phyloP scores from a whole-genome alignment of 2,329 filamentous ascomycete species.

The Neonectria magnoliae region DNA sequence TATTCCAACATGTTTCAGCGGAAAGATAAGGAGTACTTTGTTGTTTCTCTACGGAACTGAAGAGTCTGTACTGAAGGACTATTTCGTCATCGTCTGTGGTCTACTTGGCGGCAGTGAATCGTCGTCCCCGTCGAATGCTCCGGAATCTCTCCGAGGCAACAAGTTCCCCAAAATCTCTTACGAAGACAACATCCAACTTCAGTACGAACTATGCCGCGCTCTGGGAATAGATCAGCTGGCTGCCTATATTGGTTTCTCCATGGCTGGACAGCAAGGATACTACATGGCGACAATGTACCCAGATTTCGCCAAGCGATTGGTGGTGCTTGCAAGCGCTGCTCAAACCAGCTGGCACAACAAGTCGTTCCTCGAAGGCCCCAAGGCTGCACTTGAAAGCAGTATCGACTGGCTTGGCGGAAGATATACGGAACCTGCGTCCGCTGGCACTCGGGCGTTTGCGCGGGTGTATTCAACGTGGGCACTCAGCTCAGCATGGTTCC shows the following conservation, averaged over 20 bases:
- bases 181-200: constrained; percentile 10
- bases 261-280: constrained; percentile 13
- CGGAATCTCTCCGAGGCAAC: neutral
- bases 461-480: constrained; percentile 24
- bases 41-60: constrained; percentile 5
- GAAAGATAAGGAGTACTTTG: neutral
- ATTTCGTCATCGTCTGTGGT: constrained; percentile 10
- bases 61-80: neutral
- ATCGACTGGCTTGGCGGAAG: constrained; percentile 11
- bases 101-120: constrained; percentile 13
- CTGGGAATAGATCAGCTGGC: constrained; percentile 5
- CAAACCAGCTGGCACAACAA: constrained; percentile 28
- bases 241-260: constrained; percentile 18
- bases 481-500: constrained; percentile 18
- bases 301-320: constrained; percentile 7
- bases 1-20: constrained; percentile 13
- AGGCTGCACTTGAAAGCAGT: constrained; percentile 21
- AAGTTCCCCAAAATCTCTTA: constrained; percentile 1
- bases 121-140: constrained; percentile 12
- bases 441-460: constrained; percentile 14
- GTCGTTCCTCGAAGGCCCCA: constrained; percentile 24
- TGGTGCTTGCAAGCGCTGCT: constrained; percentile 18
- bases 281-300: constrained; percentile 18
- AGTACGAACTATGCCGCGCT: constrained; percentile 1
- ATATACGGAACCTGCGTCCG: neutral